Percentiles rank a stretch among this genome's conserved stretches.
These are phyloP conservation scores for Vigna trinervia DNA, from an alignment of 306 rosid species.

Conservation along the genomic window DNA sequence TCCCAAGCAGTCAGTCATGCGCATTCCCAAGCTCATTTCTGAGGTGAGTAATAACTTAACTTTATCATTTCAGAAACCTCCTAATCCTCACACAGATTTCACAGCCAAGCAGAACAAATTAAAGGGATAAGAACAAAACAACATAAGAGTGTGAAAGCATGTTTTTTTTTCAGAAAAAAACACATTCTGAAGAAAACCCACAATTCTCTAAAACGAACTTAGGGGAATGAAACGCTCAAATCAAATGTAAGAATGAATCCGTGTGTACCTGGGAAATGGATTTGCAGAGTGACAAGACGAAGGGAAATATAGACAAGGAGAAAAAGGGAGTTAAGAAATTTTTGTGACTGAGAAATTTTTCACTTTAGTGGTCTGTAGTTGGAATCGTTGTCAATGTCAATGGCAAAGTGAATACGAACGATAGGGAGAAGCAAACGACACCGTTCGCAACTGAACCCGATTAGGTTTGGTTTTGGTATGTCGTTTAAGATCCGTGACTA, in stretches of 20 bases:
- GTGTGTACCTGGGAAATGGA: conserved; percentile 32
- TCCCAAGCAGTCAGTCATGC: not conserved
- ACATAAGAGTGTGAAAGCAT: conserved; percentile 23
- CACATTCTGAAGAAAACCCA: conserved; percentile 31
- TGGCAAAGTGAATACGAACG: not conserved
- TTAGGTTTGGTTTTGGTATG: conserved; percentile 29
- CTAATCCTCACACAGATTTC: conserved; percentile 30
- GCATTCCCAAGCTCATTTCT: conserved; percentile 5
- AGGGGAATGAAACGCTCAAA: conserved; percentile 29
- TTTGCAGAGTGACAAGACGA: conserved; percentile 36
- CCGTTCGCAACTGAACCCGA: conserved; percentile 28
- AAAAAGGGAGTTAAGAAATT: conserved; percentile 35
- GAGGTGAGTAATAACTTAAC: conserved; percentile 17
- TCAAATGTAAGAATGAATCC: conserved; percentile 44
- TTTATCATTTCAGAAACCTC: conserved; percentile 25
- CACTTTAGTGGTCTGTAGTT: conserved; percentile 45
- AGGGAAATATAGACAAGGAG: conserved; percentile 3
- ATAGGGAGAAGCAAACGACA: conserved; percentile 28
- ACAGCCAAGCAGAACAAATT: not conserved
- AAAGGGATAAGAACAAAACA: not conserved
- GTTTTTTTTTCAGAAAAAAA: not conserved
- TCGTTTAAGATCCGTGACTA: not conserved
- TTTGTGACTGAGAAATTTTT: conserved; percentile 44
- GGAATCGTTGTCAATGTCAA: conserved; percentile 46
- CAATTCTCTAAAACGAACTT: conserved; percentile 30